These are phyloP conservation scores for Ganoderma sp. DNA, from an alignment of 1,284 basidiomycete genomes.

Conservation along the genomic window DNA sequence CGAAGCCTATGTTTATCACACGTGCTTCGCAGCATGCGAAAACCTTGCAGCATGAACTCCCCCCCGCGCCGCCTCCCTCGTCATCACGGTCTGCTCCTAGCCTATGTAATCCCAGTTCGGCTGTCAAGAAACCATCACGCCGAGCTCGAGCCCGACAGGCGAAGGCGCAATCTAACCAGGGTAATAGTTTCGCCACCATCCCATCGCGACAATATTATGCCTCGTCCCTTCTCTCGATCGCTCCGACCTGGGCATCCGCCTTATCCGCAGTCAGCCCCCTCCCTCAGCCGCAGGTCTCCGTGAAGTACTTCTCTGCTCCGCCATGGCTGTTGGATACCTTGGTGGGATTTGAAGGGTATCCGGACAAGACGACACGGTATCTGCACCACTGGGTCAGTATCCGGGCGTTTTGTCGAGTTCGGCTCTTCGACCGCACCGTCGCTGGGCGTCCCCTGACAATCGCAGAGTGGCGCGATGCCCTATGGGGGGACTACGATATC, in stretches of 20 bases:
- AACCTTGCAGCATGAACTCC: too few relatives aligned
- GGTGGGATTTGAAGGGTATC: too few relatives aligned
- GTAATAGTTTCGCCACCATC: background rate
- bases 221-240: background rate
- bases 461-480: slow-evolving; percentile 13
- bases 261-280: background rate
- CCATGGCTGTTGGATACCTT: too few relatives aligned
- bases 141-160: background rate
- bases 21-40: too few relatives aligned
- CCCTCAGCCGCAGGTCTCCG: too few relatives aligned
- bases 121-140: background rate
- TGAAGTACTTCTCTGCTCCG: too few relatives aligned
- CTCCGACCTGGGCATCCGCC: background rate
- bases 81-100: background rate
- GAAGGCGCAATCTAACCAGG: background rate
- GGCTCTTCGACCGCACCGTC: slow-evolving; percentile 9
- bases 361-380: background rate
- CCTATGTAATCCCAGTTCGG: background rate
- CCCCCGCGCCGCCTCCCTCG: too few relatives aligned
- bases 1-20: too few relatives aligned
- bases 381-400: slow-evolving; percentile 5
- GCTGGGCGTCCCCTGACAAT: slow-evolving; percentile 5
- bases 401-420: slow-evolving; percentile 12
- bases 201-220: slow-evolving; percentile 3
- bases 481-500: slow-evolving; percentile 10